phyloP scores from a whole-genome alignment of 192 early-diverging fungal genomes.

The Coemansia umbellata region DNA sequence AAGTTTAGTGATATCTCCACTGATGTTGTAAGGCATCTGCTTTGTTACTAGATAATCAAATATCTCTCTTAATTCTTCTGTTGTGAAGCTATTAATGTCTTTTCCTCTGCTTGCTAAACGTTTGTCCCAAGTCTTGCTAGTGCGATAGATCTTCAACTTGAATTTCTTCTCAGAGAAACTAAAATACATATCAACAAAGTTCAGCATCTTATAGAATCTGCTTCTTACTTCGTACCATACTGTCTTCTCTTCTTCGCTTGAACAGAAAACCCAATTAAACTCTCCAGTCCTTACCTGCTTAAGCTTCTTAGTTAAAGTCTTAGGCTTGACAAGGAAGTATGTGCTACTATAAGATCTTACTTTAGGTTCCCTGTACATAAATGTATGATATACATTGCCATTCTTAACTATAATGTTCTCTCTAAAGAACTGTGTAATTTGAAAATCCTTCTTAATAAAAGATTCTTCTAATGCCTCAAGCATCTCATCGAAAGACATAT shows the following conservation, averaged over 20 bases:
- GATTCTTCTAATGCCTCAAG: too few relatives aligned
- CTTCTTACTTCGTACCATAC: too few relatives aligned
- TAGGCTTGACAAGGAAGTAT: not conserved
- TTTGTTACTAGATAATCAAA: too few relatives aligned
- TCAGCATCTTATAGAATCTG: too few relatives aligned
- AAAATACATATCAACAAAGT: slow-evolving; percentile 6
- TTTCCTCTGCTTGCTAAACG: slow-evolving; percentile 2
- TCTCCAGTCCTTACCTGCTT: slow-evolving; percentile 4
- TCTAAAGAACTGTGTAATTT: too few relatives aligned
- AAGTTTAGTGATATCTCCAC: too few relatives aligned
- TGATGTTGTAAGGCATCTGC: too few relatives aligned
- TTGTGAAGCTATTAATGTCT: slow-evolving; percentile 5
- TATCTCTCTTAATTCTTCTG: too few relatives aligned
- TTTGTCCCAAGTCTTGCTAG: slow-evolving; percentile 3
- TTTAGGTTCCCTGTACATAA: slow-evolving; percentile 8
- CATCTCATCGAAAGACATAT: too few relatives aligned
- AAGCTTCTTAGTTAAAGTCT: slow-evolving; percentile 5
- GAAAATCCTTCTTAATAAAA: too few relatives aligned
- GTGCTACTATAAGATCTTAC: slow-evolving; percentile 4
- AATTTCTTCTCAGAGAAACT: slow-evolving; percentile 10
- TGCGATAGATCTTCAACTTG: not conserved
- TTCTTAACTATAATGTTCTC: too few relatives aligned
- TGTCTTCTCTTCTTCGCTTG: not conserved
- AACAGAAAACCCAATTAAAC: slow-evolving; percentile 2
- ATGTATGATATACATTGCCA: slow-evolving; percentile 8